Percentiles rank a stretch among this genome's conserved stretches.
Evolutionary conservation across 352 stramenopile species (phyloP).

Genomic region (Phytophthora lateralis): DNA sequence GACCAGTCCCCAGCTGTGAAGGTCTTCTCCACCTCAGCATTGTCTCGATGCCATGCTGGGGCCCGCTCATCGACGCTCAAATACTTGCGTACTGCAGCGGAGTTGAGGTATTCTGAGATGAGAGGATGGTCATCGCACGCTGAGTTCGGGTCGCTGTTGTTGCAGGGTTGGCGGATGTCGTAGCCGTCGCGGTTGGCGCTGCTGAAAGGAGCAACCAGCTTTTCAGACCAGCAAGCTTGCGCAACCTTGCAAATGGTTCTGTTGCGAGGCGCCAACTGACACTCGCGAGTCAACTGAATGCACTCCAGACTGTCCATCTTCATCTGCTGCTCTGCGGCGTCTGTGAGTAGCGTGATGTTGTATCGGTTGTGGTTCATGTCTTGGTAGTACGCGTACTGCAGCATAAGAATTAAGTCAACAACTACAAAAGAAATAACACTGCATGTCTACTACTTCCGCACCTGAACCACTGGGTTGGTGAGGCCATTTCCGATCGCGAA

Average conservation of each 20-base stretch:
- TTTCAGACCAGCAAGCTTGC: slow-evolving; percentile 44
- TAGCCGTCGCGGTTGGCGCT: slow-evolving; percentile 47
- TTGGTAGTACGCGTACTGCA: slow-evolving; percentile 45
- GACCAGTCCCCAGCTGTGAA: slow-evolving; percentile 93
- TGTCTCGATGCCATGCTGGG: slow-evolving; percentile 84
- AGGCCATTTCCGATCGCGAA: slow-evolving; percentile 63
- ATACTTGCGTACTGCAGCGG: slow-evolving; percentile 30
- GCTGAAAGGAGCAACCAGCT: slow-evolving; percentile 50
- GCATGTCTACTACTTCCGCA: background rate
- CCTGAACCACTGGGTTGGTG: slow-evolving; percentile 49
- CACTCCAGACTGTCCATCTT: slow-evolving; percentile 43
- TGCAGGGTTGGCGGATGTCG: slow-evolving; percentile 47
- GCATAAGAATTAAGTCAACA: background rate
- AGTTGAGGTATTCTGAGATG: slow-evolving; percentile 71
- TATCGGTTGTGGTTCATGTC: slow-evolving; percentile 68
- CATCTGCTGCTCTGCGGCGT: slow-evolving; percentile 39
- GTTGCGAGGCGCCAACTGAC: slow-evolving; percentile 30
- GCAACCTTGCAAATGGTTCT: slow-evolving; percentile 34
- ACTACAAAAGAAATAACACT: background rate
- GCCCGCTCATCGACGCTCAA: slow-evolving; percentile 41
- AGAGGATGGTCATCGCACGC: slow-evolving; percentile 55
- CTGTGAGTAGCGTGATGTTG: slow-evolving; percentile 48
- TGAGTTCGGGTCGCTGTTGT: slow-evolving; percentile 32
- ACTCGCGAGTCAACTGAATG: slow-evolving; percentile 42
- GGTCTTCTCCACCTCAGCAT: slow-evolving; percentile 84